Base-by-base conservation (phyloP, 768 basidiomycete species). In the Pisolithus albus region DNA sequence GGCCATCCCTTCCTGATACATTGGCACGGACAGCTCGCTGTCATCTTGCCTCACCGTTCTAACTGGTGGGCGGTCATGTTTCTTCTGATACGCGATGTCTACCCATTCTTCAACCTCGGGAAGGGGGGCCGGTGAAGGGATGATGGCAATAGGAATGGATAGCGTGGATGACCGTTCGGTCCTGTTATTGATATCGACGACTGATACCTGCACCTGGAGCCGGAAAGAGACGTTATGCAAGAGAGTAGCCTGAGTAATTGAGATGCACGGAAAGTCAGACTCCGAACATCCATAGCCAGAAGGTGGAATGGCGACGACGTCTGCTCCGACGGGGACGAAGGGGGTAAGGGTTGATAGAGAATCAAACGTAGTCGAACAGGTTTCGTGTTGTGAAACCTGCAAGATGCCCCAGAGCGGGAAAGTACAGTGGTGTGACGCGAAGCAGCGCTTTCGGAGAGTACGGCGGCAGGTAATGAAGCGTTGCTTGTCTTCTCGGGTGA, bases 361-460 rank as follows among this genome's bases (percentile, higher is more conserved):
- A 94, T 72, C 53, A 97, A 88, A 4, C 92, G 82, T 37, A 91
- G 75, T 56, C 78, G 86, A 53, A 93, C 79, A 4, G 86, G 77
- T 13, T 78, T 79, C 42, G 80, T 76, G 0, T 83, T 80, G 58
- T 96, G 92, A 64, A 96, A 92, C 43, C 92, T 84, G 65, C 92
- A 92, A 18, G 91, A 86, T 40, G 92, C 93, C 43, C 95, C 95
- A 13, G 93, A 92, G 7, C 86, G 80, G 11, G 91, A 84, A 24
- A 97, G 73, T 47, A 84, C 74, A 3, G 76, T 73, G 37, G 74
- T 70, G 57, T 78, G 18, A 10, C 7, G 23, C 4, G 77, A 39
- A 73, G 68, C 16, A 75, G 69, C 26, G 72, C 71, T 32, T 18
- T 69, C 57, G 53, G 71, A 71, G 18, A 68, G 55, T 4, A 55